Conservation (phyloP, 176 grass and related monocot species). For the Poa pratensis region DNA sequence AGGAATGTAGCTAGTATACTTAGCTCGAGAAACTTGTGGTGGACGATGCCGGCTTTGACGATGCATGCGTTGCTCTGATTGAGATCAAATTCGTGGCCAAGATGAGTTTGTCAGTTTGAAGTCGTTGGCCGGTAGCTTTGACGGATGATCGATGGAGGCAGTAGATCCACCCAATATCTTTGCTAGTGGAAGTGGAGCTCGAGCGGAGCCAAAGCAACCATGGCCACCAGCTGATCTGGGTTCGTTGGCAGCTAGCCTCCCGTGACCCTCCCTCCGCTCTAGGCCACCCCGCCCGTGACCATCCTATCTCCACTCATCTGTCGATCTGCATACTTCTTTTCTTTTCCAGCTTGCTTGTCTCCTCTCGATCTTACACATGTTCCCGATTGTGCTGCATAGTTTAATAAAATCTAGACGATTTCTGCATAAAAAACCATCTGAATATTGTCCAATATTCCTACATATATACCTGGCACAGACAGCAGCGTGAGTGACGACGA, state of each 20-base stretch:
- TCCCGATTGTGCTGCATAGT: too few species aligned
- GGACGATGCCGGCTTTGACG: not conserved
- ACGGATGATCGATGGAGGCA: not conserved
- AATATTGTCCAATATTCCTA: too few species aligned
- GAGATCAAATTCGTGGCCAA: constrained; percentile 32
- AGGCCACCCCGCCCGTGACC: not conserved
- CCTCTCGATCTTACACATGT: not conserved
- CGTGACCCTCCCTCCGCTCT: not conserved
- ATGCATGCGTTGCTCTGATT: not conserved
- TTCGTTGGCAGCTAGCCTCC: not conserved
- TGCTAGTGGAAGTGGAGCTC: not conserved
- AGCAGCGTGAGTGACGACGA: too few species aligned
- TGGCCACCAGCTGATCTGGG: constrained; percentile 5
- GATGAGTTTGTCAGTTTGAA: too few species aligned
- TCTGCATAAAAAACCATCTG: too few species aligned
- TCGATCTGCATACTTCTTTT: not conserved
- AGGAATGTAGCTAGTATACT: not conserved
- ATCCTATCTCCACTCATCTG: not conserved
- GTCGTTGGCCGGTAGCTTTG: too few species aligned
- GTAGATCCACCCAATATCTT: not conserved
- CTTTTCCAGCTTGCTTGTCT: not conserved
- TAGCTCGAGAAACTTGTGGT: not conserved
- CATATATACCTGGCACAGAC: too few species aligned
- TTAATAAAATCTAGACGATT: too few species aligned
- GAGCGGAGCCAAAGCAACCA: not conserved